Conservation (phyloP, 805 yeast genomes). For the Suhomyces faveliae region DNA sequence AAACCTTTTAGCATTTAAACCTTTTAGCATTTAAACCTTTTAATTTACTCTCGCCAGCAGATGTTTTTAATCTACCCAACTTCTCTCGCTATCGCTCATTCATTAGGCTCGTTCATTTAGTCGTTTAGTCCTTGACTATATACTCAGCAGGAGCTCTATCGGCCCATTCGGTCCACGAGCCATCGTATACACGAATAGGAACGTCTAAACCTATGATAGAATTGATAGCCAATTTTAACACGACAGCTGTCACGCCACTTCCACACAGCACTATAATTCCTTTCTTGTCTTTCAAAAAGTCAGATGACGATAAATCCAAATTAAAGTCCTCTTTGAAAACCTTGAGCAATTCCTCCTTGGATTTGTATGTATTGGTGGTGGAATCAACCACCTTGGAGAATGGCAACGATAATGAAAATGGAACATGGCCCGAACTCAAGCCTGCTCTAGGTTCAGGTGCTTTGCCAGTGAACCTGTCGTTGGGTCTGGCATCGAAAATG, state of each 20-base stretch:
- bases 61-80: no score
- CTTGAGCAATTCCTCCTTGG: constrained; percentile 43
- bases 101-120: no score
- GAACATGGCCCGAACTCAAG: constrained; percentile 84
- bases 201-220: constrained; percentile 35
- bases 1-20: no score
- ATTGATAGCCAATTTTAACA: constrained; percentile 63
- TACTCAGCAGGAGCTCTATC: constrained; percentile 60
- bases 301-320: constrained; percentile 28
- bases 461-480: constrained; percentile 70
- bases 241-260: constrained; percentile 93
- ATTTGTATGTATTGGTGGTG: constrained; percentile 45
- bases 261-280: constrained; percentile 91
- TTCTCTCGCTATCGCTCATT: no score
- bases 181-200: constrained; percentile 58
- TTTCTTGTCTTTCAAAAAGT: constrained; percentile 40
- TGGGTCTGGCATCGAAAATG: constrained; percentile 80
- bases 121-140: constrained; percentile 40
- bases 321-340: constrained; percentile 42
- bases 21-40: no score
- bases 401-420: constrained; percentile 77
- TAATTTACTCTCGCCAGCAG: no score
- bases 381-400: constrained; percentile 59
- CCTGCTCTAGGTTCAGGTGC: constrained; percentile 91
- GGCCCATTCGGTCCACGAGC: constrained; percentile 88